Base-by-base conservation (phyloP, 2,329 filamentous ascomycete species). In the Ophiostoma angusticollis region DNA sequence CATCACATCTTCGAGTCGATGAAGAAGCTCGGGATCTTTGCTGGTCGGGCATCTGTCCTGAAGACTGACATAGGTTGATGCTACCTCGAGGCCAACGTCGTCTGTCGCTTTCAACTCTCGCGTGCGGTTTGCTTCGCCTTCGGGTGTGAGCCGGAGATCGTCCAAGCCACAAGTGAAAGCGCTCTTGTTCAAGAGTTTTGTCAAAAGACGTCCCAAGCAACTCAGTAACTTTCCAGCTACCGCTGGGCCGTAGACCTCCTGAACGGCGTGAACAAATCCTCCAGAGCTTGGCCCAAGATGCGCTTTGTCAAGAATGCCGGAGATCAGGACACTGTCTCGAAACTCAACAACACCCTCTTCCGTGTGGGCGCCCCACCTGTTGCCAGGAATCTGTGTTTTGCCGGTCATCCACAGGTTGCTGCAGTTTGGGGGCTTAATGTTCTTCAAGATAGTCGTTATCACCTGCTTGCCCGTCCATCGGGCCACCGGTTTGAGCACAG, bases 111-210 rank as follows among this genome's bases (percentile, higher is more conserved):
- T 62, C 11, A 98, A 64, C 45, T 78, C 76, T 47, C 81, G 65
- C 48, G 71, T 73, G 30, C 91, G 78, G 38, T 70, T 66, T 40
- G 64, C 63, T 54, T 98, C 86, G 38, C 91, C 89, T 45, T 82
- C 66, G 1, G 72, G 66, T 1, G 89, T 96, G 37, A 98, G 73
- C 42, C 82, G 76, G 42, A 98, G 68, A 66, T 98, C 93, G 52
- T 98, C 89, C 60, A 98, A 94, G 56, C 93, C 93, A 58, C 91
- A 98, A 47, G 84, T 91, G 58, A 96, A 96, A 2, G 89, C 91
- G 37, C 87, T 74, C 78, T 95, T 93, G 54, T 91, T 84, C 44
- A 96, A 69, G 47, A 87, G 80, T 52, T 87, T 81, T 0, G 91
- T 98, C 46, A 98, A 63, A 19, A 98, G 68, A 41, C 91, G 78